Percentiles rank a stretch among this genome's conserved stretches.
phyloP scores from a whole-genome alignment of 192 early-diverging fungal genomes.

The Backusella macrospora region DNA sequence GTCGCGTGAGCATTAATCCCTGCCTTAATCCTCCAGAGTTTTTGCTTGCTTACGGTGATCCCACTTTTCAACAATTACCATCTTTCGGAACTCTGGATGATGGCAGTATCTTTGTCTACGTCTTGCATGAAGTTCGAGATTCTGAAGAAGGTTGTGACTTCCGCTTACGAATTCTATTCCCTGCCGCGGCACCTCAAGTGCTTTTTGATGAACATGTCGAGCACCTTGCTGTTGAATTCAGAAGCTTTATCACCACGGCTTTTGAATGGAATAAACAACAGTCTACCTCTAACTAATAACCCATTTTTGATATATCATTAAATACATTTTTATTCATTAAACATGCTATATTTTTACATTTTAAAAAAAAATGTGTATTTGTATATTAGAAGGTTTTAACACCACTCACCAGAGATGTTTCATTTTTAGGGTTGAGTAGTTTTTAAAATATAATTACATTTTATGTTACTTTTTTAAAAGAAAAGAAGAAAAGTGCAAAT shows the following conservation, averaged over 20 bases:
- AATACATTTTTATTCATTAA: no score
- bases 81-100: neutral
- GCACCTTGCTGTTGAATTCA: conserved; percentile 14
- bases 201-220: conserved; percentile 12
- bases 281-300: no score
- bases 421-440: no score
- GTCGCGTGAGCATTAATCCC: neutral
- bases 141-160: neutral
- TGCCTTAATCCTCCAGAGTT: neutral
- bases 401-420: no score
- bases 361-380: no score
- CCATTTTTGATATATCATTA: no score
- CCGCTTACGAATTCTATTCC: neutral
- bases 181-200: conserved; percentile 1
- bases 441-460: no score
- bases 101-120: neutral
- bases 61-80: neutral
- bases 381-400: no score
- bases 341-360: no score
- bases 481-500: no score
- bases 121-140: neutral
- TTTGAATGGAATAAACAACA: neutral
- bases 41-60: neutral
- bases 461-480: no score
- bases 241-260: conserved; percentile 13